Conservation (phyloP, 73 alveolate genomes). For the Uronychia setigera region DNA sequence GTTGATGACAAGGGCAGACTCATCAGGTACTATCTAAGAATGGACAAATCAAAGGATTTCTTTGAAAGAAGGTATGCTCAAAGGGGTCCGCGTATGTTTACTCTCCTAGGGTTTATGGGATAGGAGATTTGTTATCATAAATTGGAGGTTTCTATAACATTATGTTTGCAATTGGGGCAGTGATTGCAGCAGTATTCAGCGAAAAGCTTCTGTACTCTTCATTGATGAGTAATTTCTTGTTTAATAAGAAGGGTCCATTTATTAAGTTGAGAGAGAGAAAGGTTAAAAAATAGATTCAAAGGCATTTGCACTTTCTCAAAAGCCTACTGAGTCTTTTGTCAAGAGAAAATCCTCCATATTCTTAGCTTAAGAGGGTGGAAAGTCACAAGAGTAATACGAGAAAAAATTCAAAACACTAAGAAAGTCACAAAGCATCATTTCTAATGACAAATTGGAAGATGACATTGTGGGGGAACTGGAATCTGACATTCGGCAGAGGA, state of each 20-base stretch:
- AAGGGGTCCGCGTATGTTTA: neutral
- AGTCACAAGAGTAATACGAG: no score
- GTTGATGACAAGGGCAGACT: neutral
- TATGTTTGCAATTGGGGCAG: neutral
- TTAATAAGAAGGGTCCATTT: neutral
- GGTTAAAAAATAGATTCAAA: neutral
- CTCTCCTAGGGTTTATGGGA: neutral
- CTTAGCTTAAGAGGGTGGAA: no score
- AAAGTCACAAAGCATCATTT: neutral
- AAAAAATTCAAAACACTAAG: neutral
- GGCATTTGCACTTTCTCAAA: no score
- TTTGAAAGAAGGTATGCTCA: neutral
- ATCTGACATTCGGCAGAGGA: neutral
- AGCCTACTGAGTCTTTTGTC: no score
- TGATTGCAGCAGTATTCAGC: neutral
- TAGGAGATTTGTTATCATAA: no score
- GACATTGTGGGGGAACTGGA: neutral
- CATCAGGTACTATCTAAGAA: neutral
- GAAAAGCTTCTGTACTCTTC: neutral
- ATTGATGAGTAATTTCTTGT: neutral
- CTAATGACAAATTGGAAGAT: neutral
- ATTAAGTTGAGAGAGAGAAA: neutral
- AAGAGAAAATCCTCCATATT: no score
- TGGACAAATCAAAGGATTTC: neutral
- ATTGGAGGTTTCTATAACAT: neutral